Evolutionary conservation across 1,284 basidiomycete genomes (phyloP).

Genomic region (Cutaneotrichosporon curvatum): DNA sequence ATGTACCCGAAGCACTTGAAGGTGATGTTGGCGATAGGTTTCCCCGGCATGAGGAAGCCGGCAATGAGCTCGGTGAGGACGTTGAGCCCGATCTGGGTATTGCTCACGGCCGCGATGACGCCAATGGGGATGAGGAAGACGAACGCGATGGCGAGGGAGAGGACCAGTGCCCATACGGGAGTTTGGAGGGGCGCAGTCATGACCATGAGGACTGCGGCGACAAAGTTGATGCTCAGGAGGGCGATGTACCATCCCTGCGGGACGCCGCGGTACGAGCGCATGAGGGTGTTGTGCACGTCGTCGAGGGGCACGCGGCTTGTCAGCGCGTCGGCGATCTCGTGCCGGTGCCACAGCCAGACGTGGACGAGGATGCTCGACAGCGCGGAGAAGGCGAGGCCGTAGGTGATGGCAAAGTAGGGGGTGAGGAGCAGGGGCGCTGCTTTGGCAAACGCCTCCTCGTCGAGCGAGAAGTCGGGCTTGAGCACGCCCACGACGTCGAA

Average conservation of each 20-base stretch:
- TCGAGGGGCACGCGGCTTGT: conserved; percentile 34
- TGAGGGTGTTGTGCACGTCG: conserved; percentile 46
- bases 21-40: conserved; percentile 49
- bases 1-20: conserved; percentile 49
- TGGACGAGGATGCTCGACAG: conserved; percentile 50
- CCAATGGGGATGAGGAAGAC: conserved; percentile 45
- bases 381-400: conserved; percentile 49
- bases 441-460: conserved; percentile 44
- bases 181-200: conserved; percentile 49
- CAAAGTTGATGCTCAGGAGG: conserved; percentile 38
- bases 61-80: conserved; percentile 51
- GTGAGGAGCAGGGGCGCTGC: conserved; percentile 48
- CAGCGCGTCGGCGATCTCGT: conserved; percentile 48
- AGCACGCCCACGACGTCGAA: conserved; percentile 46
- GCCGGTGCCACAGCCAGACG: conserved; percentile 50
- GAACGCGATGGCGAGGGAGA: conserved; percentile 48
- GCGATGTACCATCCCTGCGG: conserved; percentile 44
- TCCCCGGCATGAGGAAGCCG: conserved; percentile 50
- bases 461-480: conserved; percentile 46
- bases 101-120: conserved; percentile 50
- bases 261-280: conserved; percentile 39
- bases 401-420: conserved; percentile 48
- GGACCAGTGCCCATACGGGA: conserved; percentile 49
- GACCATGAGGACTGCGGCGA: conserved; percentile 46
- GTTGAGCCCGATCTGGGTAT: conserved; percentile 48